Base-by-base conservation (phyloP, 768 basidiomycete genomes). In the Serpula lacrymans region DNA sequence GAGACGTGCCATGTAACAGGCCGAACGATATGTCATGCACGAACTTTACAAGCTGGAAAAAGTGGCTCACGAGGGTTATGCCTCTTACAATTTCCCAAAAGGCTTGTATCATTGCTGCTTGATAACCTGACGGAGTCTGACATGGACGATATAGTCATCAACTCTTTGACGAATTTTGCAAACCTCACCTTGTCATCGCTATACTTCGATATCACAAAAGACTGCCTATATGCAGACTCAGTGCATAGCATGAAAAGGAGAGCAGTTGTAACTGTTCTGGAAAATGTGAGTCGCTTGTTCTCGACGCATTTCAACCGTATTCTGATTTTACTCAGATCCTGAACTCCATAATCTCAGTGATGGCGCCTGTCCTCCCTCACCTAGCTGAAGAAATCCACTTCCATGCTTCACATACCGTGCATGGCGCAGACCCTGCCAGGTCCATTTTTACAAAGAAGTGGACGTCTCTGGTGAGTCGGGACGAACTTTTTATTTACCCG, bases 171-270 rank as follows among this genome's bases (percentile, higher is more conserved):
- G 27, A 78, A 83, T 48, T 97, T 96, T 48, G 77, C 82, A 21
- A 91, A 90, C 52, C 72, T 81, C 43, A 88, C 86, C 0, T 71
- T 97, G 16, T 97, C 95, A 1, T 84, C 91, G 0, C 65, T 95
- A 23, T 98, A 97, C 62, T 89, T 97, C 47, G 92, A 94, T 53
- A 81, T 88, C 35, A 88, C 81, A 24, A 96, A 96, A 59, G 95
- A 98, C 59, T 74, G 75, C 32, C 65, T 99, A 8, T 97, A 99
- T 54, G 88, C 89, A 24, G 74, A 88, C 51, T 55, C 65, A 7
- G 40, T 63, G 2, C 51, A 69, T 16, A 75, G 75, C 43, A 50
- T 59, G 2, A 70, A 78, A 29, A 80, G 95, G 11, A 70, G 77
- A 35, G 76, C 75, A 1, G 72, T 88, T 11, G 59, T 92, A 6